phyloP scores from a whole-genome alignment of 176 grass and related monocot genomes.

The Poa pratensis region DNA sequence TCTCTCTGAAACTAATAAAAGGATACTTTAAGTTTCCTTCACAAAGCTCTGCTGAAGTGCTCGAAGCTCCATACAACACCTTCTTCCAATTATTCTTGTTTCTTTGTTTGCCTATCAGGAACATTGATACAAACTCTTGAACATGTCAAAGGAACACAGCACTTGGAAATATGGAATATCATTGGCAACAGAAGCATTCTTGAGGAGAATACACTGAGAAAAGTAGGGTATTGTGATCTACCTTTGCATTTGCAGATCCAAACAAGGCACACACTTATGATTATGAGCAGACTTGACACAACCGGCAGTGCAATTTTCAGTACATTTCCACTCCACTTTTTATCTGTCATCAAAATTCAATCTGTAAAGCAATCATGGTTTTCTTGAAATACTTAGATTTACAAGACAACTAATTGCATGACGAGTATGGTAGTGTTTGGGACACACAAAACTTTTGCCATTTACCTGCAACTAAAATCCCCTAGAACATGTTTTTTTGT shows the following conservation, averaged over 20 bases:
- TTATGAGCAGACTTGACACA: constrained; percentile 23
- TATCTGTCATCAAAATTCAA: constrained; percentile 11
- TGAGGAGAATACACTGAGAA: background rate
- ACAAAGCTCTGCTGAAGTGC: background rate
- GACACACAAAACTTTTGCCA: background rate
- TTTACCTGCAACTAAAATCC: background rate
- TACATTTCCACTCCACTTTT: background rate
- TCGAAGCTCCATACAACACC: background rate
- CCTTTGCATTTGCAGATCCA: constrained; percentile 6
- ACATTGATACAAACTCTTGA: constrained; percentile 9
- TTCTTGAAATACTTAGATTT: background rate
- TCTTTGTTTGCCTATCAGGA: constrained; percentile 2
- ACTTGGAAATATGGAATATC: constrained; percentile 7
- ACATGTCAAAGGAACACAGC: background rate
- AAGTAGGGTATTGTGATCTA: background rate
- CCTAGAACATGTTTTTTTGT: background rate
- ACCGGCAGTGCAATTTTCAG: constrained; percentile 19
- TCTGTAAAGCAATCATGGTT: background rate
- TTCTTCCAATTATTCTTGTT: constrained; percentile 29
- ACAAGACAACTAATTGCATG: background rate
- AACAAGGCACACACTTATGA: constrained; percentile 14
- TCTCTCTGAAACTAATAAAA: constrained; percentile 24
- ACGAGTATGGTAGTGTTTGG: background rate
- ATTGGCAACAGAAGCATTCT: background rate
- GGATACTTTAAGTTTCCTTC: constrained; percentile 1